Conservation (phyloP, 345 rosid species). For the Cochlearia excelsa region DNA sequence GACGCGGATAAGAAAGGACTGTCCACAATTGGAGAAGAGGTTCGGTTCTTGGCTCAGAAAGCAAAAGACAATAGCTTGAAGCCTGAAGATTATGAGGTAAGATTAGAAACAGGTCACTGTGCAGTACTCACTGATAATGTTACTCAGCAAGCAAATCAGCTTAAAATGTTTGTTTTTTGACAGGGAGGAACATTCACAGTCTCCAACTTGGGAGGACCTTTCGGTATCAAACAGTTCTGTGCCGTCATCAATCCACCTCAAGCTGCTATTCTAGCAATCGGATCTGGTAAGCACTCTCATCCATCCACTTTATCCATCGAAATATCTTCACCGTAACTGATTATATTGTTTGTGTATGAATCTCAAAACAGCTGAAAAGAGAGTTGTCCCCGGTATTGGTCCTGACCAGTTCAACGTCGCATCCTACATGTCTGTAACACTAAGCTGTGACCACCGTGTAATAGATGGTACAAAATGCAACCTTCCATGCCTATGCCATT, state of each 20-base stretch:
- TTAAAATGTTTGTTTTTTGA: background rate
- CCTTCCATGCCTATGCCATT: background rate
- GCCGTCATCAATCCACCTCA: constrained; percentile 97
- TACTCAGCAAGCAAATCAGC: background rate
- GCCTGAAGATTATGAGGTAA: constrained; percentile 95
- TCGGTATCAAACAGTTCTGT: constrained; percentile 92
- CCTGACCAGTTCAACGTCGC: constrained; percentile 67
- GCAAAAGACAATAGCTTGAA: constrained; percentile 85
- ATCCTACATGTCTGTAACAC: constrained; percentile 79
- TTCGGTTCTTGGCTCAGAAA: constrained; percentile 79
- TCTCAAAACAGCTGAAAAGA: constrained; percentile 71
- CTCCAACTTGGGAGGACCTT: constrained; percentile 88
- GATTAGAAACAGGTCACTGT: background rate
- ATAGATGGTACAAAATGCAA: constrained; percentile 61
- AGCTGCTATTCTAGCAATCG: constrained; percentile 92
- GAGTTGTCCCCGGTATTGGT: constrained; percentile 69
- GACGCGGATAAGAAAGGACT: constrained; percentile 95
- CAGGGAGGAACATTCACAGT: constrained; percentile 99
- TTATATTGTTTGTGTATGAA: constrained; percentile 8
- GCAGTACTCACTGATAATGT: background rate
- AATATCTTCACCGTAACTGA: too few relatives aligned
- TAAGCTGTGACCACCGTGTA: constrained; percentile 97
- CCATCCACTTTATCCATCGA: too few relatives aligned
- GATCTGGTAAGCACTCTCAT: constrained; percentile 56
- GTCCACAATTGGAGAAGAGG: constrained; percentile 74